These are phyloP conservation scores for Straminergon stramineum DNA, from an alignment of 225 moss, liverwort and hornwort genomes.

Conservation along the genomic window DNA sequence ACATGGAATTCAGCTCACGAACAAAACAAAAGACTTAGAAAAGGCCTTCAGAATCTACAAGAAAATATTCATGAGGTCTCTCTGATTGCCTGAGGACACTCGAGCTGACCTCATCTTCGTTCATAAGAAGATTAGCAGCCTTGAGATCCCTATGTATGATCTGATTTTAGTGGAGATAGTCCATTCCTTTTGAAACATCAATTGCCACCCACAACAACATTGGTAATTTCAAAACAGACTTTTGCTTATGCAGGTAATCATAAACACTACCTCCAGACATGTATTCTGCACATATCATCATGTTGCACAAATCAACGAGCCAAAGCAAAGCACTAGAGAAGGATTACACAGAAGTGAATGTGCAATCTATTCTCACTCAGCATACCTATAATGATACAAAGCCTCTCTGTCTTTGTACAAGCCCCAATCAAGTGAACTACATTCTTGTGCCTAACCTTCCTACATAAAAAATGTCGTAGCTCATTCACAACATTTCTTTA, in stretches of 20 bases:
- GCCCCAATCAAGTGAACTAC: neutral
- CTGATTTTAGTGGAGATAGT: neutral
- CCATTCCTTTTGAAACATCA: neutral
- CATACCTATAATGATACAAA: conserved; percentile 78
- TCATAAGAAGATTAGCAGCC: neutral
- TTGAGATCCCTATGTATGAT: neutral
- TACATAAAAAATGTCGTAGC: neutral
- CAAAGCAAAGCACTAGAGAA: neutral
- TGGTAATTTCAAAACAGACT: neutral
- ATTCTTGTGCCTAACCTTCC: conserved; percentile 81
- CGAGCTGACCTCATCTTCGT: conserved; percentile 11
- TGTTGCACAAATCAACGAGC: neutral
- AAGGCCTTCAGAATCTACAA: neutral
- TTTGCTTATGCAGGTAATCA: neutral
- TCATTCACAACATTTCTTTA: neutral
- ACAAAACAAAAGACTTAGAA: neutral
- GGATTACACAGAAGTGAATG: neutral
- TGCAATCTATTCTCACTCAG: neutral
- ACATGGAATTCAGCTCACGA: neutral
- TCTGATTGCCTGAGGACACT: neutral
- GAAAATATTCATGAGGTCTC: neutral
- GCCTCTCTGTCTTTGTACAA: conserved; percentile 37
- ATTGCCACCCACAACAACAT: neutral
- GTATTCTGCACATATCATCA: conserved; percentile 21
- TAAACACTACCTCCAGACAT: neutral